A percentile compares a stretch with the other conserved stretches of the same genome.
phyloP scores from a whole-genome alignment of 305 asterid genomes.

The Fraxinus sp. region DNA sequence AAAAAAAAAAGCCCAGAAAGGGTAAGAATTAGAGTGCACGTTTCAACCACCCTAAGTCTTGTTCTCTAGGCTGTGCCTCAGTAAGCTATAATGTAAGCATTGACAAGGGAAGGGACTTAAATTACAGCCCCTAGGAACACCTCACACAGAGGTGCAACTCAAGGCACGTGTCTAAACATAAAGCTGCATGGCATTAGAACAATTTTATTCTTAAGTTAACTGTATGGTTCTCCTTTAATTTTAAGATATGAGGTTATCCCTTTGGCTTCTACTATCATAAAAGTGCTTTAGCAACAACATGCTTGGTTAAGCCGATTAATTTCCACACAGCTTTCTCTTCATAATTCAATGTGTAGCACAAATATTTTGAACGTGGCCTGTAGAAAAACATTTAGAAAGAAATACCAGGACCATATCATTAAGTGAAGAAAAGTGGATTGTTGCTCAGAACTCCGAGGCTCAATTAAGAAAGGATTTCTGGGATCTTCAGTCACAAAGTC shows the following conservation, averaged over 20 bases:
- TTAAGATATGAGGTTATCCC: not conserved
- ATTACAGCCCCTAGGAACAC: not conserved
- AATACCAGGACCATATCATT: not conserved
- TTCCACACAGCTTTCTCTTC: not conserved
- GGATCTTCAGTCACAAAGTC: not conserved
- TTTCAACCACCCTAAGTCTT: not conserved
- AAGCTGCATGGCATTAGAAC: not conserved
- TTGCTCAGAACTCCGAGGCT: not conserved
- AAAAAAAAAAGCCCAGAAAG: not conserved
- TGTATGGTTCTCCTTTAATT: not conserved
- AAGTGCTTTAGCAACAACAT: not conserved
- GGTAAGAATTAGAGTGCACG: not conserved
- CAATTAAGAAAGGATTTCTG: not conserved
- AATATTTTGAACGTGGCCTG: not conserved
- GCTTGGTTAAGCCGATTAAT: not conserved
- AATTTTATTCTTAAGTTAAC: not conserved
- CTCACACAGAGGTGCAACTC: not conserved
- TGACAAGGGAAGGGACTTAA: not conserved
- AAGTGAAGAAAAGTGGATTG: not conserved
- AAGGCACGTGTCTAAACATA: not conserved
- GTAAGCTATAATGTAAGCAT: not conserved
- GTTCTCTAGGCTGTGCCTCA: not conserved
- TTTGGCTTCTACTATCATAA: not conserved
- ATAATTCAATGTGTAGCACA: not conserved
- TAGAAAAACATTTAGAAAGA: not conserved